These are phyloP conservation scores for Flaveria linearis DNA, from an alignment of 129 eudicot species.

Conservation along the genomic window DNA sequence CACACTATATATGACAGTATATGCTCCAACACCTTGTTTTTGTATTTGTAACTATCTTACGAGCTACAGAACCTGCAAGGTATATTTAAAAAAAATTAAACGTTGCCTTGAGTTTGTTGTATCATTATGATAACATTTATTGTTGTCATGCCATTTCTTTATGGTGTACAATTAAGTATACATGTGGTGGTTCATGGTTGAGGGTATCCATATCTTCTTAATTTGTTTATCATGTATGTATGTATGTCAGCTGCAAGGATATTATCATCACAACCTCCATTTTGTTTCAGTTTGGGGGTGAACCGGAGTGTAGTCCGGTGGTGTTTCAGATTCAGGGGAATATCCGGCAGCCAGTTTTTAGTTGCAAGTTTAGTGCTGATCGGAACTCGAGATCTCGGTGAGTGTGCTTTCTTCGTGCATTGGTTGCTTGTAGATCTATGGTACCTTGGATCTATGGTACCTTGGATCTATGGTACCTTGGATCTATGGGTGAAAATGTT, in stretches of 20 bases:
- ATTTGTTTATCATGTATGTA: slow-evolving; percentile 12
- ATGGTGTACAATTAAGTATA: slow-evolving; percentile 14
- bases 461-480: too few relatives aligned
- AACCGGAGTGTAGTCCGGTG: slow-evolving; percentile 75
- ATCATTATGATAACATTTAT: slow-evolving; percentile 24
- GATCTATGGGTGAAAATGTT: too few relatives aligned
- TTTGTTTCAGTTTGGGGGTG: slow-evolving; percentile 57
- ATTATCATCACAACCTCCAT: slow-evolving; percentile 20
- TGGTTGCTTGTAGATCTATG: slow-evolving; percentile 5
- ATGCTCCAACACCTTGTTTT: too few relatives aligned
- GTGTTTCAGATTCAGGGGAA: slow-evolving; percentile 91
- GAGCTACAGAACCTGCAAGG: not conserved
- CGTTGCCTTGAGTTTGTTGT: slow-evolving; percentile 6
- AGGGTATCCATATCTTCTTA: slow-evolving; percentile 12
- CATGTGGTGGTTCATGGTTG: slow-evolving; percentile 38
- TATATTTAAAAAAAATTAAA: not conserved
- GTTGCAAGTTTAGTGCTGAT: slow-evolving; percentile 88
- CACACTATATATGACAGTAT: too few relatives aligned
- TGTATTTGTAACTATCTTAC: not conserved
- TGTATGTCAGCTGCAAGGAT: slow-evolving; percentile 10
- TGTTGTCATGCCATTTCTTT: slow-evolving; percentile 12
- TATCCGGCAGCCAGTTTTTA: slow-evolving; percentile 91
- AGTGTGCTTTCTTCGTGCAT: slow-evolving; percentile 30
- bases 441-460: too few relatives aligned
- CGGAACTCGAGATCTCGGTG: slow-evolving; percentile 82